Evolutionary conservation across 176 grass and related monocot genomes (phyloP).

Genomic region (Bonia amplexicaulis): DNA sequence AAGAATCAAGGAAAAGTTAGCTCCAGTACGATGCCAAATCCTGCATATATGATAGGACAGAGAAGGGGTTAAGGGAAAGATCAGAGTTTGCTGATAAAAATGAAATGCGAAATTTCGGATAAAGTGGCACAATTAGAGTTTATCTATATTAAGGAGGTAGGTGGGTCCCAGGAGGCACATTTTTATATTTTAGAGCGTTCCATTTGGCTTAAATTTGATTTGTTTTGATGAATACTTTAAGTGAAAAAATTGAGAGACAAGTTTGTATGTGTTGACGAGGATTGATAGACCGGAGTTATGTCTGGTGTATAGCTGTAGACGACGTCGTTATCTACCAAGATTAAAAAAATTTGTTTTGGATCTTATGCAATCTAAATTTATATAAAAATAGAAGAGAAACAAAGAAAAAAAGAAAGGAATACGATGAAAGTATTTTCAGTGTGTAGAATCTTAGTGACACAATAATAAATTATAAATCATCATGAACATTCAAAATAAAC

Average conservation of each 20-base stretch:
- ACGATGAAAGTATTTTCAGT: too few relatives aligned
- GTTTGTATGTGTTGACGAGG: constrained; percentile 23
- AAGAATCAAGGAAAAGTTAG: not conserved
- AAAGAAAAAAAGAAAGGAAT: too few relatives aligned
- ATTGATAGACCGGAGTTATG: not conserved
- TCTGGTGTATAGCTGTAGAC: not conserved
- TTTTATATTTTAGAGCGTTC: not conserved
- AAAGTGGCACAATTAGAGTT: not conserved
- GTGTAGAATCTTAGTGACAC: too few relatives aligned
- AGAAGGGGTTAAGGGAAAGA: not conserved
- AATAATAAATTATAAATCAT: too few relatives aligned
- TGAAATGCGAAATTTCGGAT: not conserved
- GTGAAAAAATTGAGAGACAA: not conserved
- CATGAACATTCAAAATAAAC: too few relatives aligned
- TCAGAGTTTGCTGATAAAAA: constrained; percentile 13
- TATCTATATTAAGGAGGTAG: not conserved
- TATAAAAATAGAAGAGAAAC: too few relatives aligned
- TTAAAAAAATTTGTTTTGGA: not conserved
- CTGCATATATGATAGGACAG: not conserved
- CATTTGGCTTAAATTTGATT: not conserved
- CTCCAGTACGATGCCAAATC: not conserved
- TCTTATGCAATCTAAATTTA: too few relatives aligned
- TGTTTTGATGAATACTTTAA: not conserved
- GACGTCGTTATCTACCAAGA: not conserved
- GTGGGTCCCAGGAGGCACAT: not conserved